Base-by-base conservation (phyloP, 164 flowering plant species). In the Litsea cubeba region DNA sequence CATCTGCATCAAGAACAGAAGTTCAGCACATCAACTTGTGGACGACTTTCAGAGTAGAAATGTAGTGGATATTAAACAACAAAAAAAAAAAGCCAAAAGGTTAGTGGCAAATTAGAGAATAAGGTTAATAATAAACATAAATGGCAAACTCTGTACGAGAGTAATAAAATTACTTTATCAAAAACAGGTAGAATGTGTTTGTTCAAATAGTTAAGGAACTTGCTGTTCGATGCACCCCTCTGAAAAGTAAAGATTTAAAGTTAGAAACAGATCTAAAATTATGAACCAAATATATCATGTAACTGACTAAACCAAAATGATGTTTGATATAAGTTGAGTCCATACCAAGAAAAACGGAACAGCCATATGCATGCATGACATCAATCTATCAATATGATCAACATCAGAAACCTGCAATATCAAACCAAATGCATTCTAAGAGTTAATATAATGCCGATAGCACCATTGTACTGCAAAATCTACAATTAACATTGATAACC, bases 151-250 rank as follows among this genome's bases (percentile, higher is more conserved):
- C 24, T 54, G 23, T 50, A 67, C 3, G 7, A 28, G 49, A 30
- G 46, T 40, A 40, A 66, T 46, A 72, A 67, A 12, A 71, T 81
- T 85, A 93, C 98, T 98, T 92, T 75, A 50, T 95, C 97, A 81
- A 91, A 86, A 72, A 91, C 97, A 51, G 97, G 95, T 60, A 93
- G 60, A n/a, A 95, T 87, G 76, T 91, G 89, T 74, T 93, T 95
- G 88, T 90, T 91, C 80, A 95, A 70, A 81, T 91, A 95, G 77
- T 80, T 90, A 66, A 93, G 81, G 66, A 92, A 95, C 81, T 89
- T 95, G 96, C 95, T 91, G 76, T 91, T 90, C 68, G 99, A 88
- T 71, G 94, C 98, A 86, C 98, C 99, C 75, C 95, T 86, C 99
- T 95, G 84, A 23, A 77, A 79, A 64, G 69, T 0, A 58, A n/a